Percentiles rank a stretch among this genome's conserved stretches.
Evolutionary conservation across 208 protist species (phyloP).

Genomic region (Crithidia bombi): DNA sequence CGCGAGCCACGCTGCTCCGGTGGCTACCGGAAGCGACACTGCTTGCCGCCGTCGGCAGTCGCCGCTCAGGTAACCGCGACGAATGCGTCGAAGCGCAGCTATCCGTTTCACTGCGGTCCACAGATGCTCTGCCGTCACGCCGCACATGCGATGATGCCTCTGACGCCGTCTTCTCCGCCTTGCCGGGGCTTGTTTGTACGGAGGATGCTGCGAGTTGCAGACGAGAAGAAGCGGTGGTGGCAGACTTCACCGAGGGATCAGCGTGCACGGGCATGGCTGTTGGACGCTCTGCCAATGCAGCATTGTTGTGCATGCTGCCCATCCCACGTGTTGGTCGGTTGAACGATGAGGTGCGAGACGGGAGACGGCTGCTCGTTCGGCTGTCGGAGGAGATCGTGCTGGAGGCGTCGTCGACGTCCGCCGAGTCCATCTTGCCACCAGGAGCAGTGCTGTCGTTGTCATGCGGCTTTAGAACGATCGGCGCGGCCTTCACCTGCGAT

Average conservation of each 20-base stretch:
- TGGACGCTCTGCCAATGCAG: background rate
- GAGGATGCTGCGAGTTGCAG: background rate
- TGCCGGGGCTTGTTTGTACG: background rate
- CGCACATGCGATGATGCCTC: background rate
- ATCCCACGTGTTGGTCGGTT: background rate
- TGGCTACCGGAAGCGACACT: background rate
- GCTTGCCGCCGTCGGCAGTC: background rate
- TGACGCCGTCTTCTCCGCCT: constrained; percentile 1
- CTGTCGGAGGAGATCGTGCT: background rate
- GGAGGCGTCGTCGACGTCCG: background rate
- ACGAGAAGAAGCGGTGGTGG: background rate
- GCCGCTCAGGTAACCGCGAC: constrained; percentile 29
- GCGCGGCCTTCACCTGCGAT: background rate
- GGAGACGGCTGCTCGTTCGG: constrained; percentile 12
- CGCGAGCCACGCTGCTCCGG: constrained; percentile 8
- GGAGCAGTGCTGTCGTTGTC: background rate
- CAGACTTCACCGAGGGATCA: background rate
- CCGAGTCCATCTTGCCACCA: background rate
- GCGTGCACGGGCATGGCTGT: background rate
- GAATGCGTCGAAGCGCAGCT: constrained; percentile 16
- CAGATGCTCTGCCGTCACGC: background rate
- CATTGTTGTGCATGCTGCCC: background rate
- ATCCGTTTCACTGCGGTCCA: constrained; percentile 6
- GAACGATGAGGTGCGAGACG: constrained; percentile 19
- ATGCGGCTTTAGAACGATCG: constrained; percentile 4